Evolutionary conservation across 306 rosid species (phyloP).

Genomic region (Sindora glabra): DNA sequence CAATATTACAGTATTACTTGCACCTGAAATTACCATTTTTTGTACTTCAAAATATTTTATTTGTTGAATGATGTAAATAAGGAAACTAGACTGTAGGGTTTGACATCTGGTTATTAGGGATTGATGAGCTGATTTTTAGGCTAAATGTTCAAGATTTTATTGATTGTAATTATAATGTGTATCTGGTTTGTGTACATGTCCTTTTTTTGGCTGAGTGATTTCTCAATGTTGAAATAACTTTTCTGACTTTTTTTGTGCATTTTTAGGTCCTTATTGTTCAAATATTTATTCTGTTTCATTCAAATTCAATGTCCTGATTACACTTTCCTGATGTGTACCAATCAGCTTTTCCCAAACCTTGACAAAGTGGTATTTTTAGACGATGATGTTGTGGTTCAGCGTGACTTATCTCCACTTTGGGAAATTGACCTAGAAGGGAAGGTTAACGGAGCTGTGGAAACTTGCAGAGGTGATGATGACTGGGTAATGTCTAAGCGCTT

Average conservation of each 20-base stretch:
- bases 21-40: background rate
- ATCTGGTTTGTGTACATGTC: too few species aligned
- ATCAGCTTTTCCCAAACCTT: conserved; percentile 90
- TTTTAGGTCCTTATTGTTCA: too few species aligned
- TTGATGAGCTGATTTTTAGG: too few species aligned
- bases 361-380: conserved; percentile 91
- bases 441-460: conserved; percentile 96
- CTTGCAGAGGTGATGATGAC: conserved; percentile 89
- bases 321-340: conserved; percentile 9
- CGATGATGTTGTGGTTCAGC: conserved; percentile 91
- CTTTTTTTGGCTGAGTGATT: too few species aligned
- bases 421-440: conserved; percentile 82
- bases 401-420: conserved; percentile 85
- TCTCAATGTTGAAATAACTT: too few species aligned
- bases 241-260: too few species aligned
- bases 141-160: too few species aligned
- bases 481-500: conserved; percentile 97
- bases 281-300: background rate
- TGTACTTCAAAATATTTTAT: background rate
- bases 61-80: too few species aligned
- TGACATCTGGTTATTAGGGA: too few species aligned
- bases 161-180: too few species aligned
- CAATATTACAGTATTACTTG: background rate
- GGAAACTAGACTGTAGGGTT: too few species aligned
- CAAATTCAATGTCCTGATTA: conserved; percentile 13